Conservation (phyloP, 768 basidiomycete genomes). For the Neoboletus magnificus region DNA sequence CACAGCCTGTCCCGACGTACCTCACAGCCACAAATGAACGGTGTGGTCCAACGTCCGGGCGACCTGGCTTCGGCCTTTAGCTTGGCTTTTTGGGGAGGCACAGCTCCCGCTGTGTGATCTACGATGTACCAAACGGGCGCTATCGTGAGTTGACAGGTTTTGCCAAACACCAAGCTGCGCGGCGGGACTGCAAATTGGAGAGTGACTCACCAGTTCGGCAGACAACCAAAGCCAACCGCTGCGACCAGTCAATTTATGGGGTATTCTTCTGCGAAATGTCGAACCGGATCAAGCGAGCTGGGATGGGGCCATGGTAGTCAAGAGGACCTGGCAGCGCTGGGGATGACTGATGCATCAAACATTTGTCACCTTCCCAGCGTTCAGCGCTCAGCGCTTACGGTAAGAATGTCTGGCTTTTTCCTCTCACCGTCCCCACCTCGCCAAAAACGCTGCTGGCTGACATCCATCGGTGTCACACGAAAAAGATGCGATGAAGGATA, state of each 20-base stretch:
- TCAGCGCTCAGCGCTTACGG: constrained; percentile 6
- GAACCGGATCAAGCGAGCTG: too few species aligned
- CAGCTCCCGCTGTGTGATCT: not conserved
- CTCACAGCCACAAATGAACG: constrained; percentile 18
- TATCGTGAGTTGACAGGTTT: not conserved
- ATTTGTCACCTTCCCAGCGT: not conserved
- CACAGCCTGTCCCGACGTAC: constrained; percentile 15
- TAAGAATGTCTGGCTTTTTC: not conserved
- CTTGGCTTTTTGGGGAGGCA: not conserved
- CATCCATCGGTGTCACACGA: too few species aligned
- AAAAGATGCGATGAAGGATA: too few species aligned
- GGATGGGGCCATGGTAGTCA: not conserved
- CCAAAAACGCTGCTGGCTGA: too few species aligned
- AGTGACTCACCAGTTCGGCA: not conserved
- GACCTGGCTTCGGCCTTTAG: not conserved
- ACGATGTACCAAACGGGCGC: not conserved
- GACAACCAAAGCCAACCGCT: not conserved
- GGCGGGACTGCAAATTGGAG: not conserved
- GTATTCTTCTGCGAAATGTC: not conserved
- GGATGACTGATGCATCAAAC: not conserved
- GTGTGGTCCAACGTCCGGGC: constrained; percentile 3
- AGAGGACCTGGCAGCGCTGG: not conserved
- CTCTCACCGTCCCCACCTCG: not conserved
- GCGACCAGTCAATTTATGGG: not conserved
- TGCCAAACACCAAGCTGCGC: not conserved